Evolutionary conservation across 768 basidiomycete species (phyloP).

Genomic region (Collybia sordida): DNA sequence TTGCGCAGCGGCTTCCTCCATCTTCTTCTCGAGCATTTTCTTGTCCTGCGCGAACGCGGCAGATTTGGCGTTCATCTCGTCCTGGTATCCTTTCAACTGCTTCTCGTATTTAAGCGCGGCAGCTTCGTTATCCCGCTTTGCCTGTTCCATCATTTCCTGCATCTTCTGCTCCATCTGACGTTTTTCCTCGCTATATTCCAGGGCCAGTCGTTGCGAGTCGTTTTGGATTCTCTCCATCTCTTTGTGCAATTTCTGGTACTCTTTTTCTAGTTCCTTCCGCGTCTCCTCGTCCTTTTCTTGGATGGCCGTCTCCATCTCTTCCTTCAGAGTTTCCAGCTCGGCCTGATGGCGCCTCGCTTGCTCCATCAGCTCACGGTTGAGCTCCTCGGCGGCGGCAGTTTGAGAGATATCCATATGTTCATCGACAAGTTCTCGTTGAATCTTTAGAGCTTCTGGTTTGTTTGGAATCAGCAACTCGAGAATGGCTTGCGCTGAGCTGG

Average conservation of each 20-base stretch:
- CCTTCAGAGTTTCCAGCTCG: constrained; percentile 2
- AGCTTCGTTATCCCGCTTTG: not conserved
- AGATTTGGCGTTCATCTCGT: too few species aligned
- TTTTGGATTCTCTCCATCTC: not conserved
- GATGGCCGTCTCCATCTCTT: constrained; percentile 3
- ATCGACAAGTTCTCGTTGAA: constrained; percentile 19
- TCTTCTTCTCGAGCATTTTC: too few species aligned
- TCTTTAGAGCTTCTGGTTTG: constrained; percentile 7
- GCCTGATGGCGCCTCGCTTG: constrained; percentile 1
- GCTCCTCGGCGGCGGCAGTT: constrained; percentile 28
- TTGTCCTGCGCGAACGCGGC: too few species aligned
- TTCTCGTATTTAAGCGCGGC: not conserved
- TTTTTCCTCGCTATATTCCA: not conserved
- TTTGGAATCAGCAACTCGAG: constrained; percentile 26
- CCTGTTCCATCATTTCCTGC: not conserved
- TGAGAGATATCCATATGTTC: constrained; percentile 23
- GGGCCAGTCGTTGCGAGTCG: not conserved
- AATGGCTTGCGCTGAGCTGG: constrained; percentile 27
- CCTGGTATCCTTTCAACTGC: too few species aligned
- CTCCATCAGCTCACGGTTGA: constrained; percentile 6
- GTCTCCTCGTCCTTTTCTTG: not conserved
- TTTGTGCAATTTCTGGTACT: not conserved
- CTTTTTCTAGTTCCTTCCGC: not conserved
- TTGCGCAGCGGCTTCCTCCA: too few species aligned
- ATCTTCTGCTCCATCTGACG: not conserved